A percentile compares a stretch with the other conserved stretches of the same genome.
These are phyloP conservation scores for Rhodamnia argentea DNA, from an alignment of 345 rosid genomes.

Conservation along the genomic window DNA sequence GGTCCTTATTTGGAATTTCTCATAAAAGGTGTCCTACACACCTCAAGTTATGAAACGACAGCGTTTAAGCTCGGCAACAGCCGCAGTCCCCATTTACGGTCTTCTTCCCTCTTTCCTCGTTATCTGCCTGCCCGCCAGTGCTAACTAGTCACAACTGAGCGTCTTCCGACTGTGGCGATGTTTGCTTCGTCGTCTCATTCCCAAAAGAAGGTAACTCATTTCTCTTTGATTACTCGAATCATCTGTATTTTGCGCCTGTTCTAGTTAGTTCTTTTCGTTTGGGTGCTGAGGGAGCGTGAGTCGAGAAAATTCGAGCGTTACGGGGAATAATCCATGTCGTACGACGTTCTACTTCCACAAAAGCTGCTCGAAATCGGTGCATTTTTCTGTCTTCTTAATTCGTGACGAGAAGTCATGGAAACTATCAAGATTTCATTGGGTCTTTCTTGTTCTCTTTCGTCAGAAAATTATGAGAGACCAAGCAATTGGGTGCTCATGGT, in stretches of 20 bases:
- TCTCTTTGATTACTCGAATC: not conserved
- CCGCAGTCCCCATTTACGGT: not conserved
- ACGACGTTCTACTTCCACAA: not conserved
- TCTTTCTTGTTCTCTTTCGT: not conserved
- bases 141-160: not conserved
- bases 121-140: not conserved
- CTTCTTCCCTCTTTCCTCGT: not conserved
- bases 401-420: not conserved
- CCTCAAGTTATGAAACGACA: not conserved
- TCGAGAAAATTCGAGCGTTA: not conserved
- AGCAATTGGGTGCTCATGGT: not conserved
- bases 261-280: not conserved
- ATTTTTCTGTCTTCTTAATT: not conserved
- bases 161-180: slow-evolving; percentile 1
- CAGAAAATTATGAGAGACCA: not conserved
- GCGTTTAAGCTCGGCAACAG: not conserved
- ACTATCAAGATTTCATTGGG: not conserved
- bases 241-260: not conserved
- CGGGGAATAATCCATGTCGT: not conserved
- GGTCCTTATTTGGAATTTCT: too few species aligned
- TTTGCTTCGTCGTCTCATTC: slow-evolving; percentile 20
- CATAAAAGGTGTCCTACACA: not conserved
- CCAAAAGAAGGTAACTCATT: slow-evolving; percentile 12
- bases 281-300: not conserved
- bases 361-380: not conserved